Evolutionary conservation across 331 rosid genomes (phyloP).

Genomic region (Rosa hybrid): DNA sequence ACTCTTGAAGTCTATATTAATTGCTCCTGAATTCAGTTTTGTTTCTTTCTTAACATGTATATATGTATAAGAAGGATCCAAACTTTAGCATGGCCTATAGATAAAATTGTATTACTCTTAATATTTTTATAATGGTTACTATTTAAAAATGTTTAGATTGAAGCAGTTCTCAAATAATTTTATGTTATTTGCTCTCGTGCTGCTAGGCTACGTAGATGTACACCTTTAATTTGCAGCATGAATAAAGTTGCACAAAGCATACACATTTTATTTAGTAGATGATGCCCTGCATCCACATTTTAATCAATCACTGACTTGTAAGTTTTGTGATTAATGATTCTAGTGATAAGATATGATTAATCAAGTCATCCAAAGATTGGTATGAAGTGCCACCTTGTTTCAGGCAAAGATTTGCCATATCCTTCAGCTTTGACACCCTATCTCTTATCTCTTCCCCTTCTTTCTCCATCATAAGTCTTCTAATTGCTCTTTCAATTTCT

Average conservation of each 20-base stretch:
- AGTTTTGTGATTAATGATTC: not conserved
- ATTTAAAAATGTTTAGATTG: not conserved
- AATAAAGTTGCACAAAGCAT: not conserved
- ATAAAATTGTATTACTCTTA: too few relatives aligned
- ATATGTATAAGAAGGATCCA: too few relatives aligned
- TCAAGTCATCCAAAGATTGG: conserved; percentile 33
- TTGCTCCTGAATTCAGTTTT: too few relatives aligned
- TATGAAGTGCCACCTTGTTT: conserved; percentile 40
- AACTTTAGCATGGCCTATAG: too few relatives aligned
- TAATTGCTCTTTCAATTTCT: conserved; percentile 34
- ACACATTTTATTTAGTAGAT: not conserved
- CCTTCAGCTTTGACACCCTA: conserved; percentile 31
- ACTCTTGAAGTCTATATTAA: not conserved
- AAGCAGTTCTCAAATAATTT: not conserved
- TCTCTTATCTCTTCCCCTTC: conserved; percentile 45
- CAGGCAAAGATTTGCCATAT: conserved; percentile 28
- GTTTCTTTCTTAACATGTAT: too few relatives aligned
- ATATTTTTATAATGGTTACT: too few relatives aligned
- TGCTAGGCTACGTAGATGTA: not conserved
- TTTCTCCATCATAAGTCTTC: conserved; percentile 27
- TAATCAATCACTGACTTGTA: not conserved
- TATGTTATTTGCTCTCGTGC: not conserved
- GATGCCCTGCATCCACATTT: not conserved
- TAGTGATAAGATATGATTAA: conserved; percentile 29
- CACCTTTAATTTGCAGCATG: not conserved